Percentiles rank a stretch among this genome's conserved stretches.
Conservation (phyloP, 2,329 filamentous ascomycete genomes). For the Elsinoe necatrix region DNA sequence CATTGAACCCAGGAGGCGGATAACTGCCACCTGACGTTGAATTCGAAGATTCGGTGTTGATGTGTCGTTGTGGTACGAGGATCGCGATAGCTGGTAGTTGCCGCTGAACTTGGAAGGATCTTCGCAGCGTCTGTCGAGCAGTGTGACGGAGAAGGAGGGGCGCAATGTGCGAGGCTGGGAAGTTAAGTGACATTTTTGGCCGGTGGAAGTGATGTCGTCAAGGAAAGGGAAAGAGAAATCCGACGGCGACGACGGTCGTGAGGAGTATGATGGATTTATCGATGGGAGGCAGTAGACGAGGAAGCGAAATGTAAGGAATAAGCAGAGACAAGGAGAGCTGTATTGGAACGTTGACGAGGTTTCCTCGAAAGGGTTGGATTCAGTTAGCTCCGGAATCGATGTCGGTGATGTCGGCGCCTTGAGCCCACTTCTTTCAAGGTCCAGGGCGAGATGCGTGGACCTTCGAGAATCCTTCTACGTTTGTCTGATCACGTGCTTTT, state of each 20-base stretch:
- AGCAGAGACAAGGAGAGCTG: conserved; percentile 10
- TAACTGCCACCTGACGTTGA: conserved; percentile 46
- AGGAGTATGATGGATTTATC: background rate
- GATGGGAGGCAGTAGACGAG: background rate
- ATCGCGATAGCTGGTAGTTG: conserved; percentile 51
- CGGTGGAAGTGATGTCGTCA: conserved; percentile 7
- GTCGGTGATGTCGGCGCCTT: conserved; percentile 7
- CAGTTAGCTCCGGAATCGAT: background rate
- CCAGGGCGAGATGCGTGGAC: background rate
- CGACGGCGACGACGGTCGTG: background rate
- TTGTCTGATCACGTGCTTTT: background rate
- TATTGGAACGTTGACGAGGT: conserved; percentile 10
- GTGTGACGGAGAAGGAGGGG: conserved; percentile 40
- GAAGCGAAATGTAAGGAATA: conserved; percentile 1
- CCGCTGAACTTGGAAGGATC: conserved; percentile 38
- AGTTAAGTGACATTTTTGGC: conserved; percentile 39
- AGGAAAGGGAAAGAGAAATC: background rate
- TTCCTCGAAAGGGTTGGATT: conserved; percentile 4
- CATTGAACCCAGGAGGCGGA: conserved; percentile 83
- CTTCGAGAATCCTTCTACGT: background rate
- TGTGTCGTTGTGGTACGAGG: conserved; percentile 43
- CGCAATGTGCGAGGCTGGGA: conserved; percentile 37
- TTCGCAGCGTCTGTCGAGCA: conserved; percentile 34
- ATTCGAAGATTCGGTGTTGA: conserved; percentile 51
- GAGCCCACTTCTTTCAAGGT: background rate